These are phyloP conservation scores for Candida verbasci DNA, from an alignment of 805 yeast species.

Conservation along the genomic window DNA sequence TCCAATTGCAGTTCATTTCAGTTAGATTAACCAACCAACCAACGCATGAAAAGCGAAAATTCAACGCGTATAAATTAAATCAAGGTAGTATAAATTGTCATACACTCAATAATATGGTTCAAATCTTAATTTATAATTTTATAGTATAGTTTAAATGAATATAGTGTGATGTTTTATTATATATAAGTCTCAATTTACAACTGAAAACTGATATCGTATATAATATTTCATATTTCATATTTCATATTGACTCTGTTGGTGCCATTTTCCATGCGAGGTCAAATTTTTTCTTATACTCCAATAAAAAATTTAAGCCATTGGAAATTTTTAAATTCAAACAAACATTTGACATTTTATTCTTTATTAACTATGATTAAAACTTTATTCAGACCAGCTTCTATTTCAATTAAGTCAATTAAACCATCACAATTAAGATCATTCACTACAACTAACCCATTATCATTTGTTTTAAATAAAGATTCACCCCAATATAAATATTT, in stretches of 20 bases:
- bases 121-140: too few relatives aligned
- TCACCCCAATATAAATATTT: slow-evolving; percentile 37
- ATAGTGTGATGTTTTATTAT: too few relatives aligned
- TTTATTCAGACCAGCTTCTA: slow-evolving; percentile 8
- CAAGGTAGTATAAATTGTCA: too few relatives aligned
- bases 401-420: slow-evolving; percentile 5
- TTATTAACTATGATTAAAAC: slow-evolving; percentile 7
- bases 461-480: slow-evolving; percentile 31
- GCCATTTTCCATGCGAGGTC: background rate
- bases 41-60: too few relatives aligned
- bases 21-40: slow-evolving; percentile 8
- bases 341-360: too few relatives aligned
- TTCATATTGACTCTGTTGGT: slow-evolving; percentile 2
- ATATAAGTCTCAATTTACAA: too few relatives aligned
- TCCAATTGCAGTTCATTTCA: slow-evolving; percentile 87
- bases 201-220: too few relatives aligned
- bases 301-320: background rate
- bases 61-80: too few relatives aligned
- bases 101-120: too few relatives aligned
- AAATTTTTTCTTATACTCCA: background rate
- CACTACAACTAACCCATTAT: background rate
- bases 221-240: background rate
- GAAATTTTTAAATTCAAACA: slow-evolving; percentile 4
- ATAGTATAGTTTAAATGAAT: too few relatives aligned
- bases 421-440: slow-evolving; percentile 12